Evolutionary conservation across 2,329 filamentous ascomycete genomes (phyloP).

Genomic region (Epichloe hybrida): DNA sequence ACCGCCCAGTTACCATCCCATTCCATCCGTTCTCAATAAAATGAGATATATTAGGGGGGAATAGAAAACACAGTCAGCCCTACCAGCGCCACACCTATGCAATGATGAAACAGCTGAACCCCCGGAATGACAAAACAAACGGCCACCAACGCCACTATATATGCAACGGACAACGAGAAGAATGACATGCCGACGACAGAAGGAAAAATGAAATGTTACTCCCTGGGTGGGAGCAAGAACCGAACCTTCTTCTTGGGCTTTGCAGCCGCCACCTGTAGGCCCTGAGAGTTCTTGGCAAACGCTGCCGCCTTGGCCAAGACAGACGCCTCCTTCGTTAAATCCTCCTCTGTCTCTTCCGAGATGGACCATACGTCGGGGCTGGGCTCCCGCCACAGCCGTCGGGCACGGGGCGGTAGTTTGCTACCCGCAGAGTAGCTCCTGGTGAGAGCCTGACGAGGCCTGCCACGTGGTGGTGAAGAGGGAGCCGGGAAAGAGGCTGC

Average conservation of each 20-base stretch:
- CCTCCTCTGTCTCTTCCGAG: slow-evolving; percentile 44
- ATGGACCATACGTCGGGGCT: slow-evolving; percentile 48
- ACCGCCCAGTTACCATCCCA: neutral
- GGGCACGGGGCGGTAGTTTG: slow-evolving; percentile 22
- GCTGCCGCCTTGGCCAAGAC: slow-evolving; percentile 20
- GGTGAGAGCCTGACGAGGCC: slow-evolving; percentile 2
- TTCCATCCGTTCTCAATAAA: neutral
- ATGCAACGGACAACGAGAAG: slow-evolving; percentile 5
- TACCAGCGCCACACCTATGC: neutral
- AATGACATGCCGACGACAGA: neutral
- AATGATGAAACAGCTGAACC: neutral
- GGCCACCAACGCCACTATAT: slow-evolving; percentile 1
- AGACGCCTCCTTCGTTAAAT: slow-evolving; percentile 30
- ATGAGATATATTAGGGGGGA: neutral
- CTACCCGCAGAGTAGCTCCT: slow-evolving; percentile 3
- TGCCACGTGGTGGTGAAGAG: slow-evolving; percentile 2
- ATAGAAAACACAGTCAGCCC: neutral
- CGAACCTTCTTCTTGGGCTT: slow-evolving; percentile 44
- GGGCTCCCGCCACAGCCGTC: slow-evolving; percentile 39
- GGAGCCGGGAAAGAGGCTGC: slow-evolving; percentile 6
- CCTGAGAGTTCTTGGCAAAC: slow-evolving; percentile 11
- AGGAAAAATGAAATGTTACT: slow-evolving; percentile 11
- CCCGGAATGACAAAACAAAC: neutral
- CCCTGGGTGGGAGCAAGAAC: slow-evolving; percentile 35
- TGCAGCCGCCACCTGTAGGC: slow-evolving; percentile 21